Percentiles rank a stretch among this genome's conserved stretches.
Evolutionary conservation across 1,284 basidiomycete genomes (phyloP).

Genomic region (Ganoderma meredithae): DNA sequence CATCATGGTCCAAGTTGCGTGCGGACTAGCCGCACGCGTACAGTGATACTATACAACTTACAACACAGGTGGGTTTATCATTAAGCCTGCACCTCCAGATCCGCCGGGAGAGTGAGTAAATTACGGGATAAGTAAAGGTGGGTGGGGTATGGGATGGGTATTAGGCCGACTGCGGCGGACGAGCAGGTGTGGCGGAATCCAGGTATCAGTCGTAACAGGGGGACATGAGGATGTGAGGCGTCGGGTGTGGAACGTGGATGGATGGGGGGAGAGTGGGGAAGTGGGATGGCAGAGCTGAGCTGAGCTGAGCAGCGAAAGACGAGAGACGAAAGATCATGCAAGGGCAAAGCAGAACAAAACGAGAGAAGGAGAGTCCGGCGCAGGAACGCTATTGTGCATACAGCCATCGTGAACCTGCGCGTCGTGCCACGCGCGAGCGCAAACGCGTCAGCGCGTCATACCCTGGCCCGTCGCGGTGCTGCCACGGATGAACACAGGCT

Average conservation of each 20-base stretch:
- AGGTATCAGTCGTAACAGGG: not conserved
- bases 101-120: not conserved
- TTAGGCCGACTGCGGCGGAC: conserved; percentile 2
- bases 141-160: not conserved
- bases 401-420: not conserved
- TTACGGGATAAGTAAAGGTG: not conserved
- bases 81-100: not conserved
- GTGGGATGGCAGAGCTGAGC: not conserved
- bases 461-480: not conserved
- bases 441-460: not conserved
- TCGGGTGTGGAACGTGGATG: not conserved
- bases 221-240: not conserved
- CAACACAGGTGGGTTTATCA: not conserved
- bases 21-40: not conserved
- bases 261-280: not conserved
- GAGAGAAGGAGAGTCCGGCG: not conserved
- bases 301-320: not conserved
- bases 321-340: no score
- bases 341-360: not conserved
- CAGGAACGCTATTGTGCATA: not conserved
- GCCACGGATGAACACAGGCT: not conserved
- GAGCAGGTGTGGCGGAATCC: not conserved
- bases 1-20: not conserved
- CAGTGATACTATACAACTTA: not conserved
- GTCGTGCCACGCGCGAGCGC: not conserved